These are phyloP conservation scores for Erodium maritimum DNA, from an alignment of 345 rosid species.

Conservation along the genomic window DNA sequence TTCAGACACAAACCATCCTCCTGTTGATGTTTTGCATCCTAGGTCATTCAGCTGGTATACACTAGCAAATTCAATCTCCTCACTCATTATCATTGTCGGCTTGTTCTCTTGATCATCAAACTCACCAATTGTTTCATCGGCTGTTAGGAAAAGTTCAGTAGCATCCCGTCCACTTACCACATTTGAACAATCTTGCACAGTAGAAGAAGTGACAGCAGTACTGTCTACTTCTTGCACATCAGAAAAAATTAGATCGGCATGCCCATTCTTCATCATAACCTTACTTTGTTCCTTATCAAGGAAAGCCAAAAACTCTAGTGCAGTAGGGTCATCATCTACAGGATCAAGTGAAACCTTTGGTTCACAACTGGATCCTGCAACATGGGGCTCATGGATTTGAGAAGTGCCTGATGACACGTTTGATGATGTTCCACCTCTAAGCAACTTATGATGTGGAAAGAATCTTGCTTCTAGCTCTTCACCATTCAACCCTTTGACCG, in stretches of 20 bases:
- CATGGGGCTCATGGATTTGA: slow-evolving; percentile 14
- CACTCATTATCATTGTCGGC: slow-evolving; percentile 25
- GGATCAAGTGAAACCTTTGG: slow-evolving; percentile 21
- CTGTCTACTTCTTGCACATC: slow-evolving; percentile 54
- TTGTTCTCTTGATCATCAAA: slow-evolving; percentile 65
- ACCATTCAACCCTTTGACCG: slow-evolving; percentile 43
- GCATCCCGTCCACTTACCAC: slow-evolving; percentile 18
- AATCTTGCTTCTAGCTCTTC: slow-evolving; percentile 82
- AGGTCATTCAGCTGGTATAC: slow-evolving; percentile 46
- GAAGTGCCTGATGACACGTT: slow-evolving; percentile 25
- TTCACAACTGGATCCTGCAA: slow-evolving; percentile 14
- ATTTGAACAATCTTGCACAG: slow-evolving; percentile 24
- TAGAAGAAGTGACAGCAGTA: slow-evolving; percentile 20
- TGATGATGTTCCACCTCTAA: slow-evolving; percentile 36
- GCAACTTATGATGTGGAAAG: slow-evolving; percentile 94
- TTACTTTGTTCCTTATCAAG: slow-evolving; percentile 29
- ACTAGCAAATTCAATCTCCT: slow-evolving; percentile 45
- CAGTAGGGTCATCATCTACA: slow-evolving; percentile 40
- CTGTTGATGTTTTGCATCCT: slow-evolving; percentile 57
- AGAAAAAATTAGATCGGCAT: slow-evolving; percentile 17
- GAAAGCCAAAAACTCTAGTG: slow-evolving; percentile 49
- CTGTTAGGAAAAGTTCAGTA: slow-evolving; percentile 41
- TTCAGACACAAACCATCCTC: slow-evolving; percentile 98
- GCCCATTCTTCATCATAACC: slow-evolving; percentile 13
- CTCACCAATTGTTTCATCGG: slow-evolving; percentile 72